A percentile compares a stretch with the other conserved stretches of the same genome.
Evolutionary conservation across 371 early-diverging fungal species (phyloP).

Genomic region (Syncephalastrum sp.): DNA sequence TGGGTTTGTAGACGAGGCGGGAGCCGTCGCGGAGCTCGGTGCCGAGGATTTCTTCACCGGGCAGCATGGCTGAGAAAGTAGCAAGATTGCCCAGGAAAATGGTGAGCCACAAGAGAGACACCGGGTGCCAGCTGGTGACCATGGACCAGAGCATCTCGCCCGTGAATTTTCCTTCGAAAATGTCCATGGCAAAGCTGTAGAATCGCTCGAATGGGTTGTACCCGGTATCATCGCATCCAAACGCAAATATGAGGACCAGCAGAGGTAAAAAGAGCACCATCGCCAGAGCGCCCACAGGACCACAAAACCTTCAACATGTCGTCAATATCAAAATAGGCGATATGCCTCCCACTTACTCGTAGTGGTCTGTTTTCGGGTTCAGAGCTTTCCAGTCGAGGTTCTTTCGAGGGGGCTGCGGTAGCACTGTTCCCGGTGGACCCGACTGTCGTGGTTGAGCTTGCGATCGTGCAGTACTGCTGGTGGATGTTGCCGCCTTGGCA

Average conservation of each 20-base stretch:
- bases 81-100: conserved; percentile 72
- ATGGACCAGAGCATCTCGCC: conserved; percentile 24
- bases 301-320: conserved; percentile 55
- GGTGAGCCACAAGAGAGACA: conserved; percentile 56
- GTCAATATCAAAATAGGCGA: background rate
- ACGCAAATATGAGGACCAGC: conserved; percentile 64
- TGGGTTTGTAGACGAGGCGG: conserved; percentile 70
- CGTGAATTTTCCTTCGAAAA: conserved; percentile 24
- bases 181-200: conserved; percentile 14
- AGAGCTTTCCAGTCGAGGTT: conserved; percentile 10
- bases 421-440: background rate
- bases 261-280: conserved; percentile 63
- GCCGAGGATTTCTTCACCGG: conserved; percentile 73
- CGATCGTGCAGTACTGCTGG: too few species aligned
- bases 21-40: conserved; percentile 69
- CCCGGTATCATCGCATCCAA: conserved; percentile 60
- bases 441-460: background rate
- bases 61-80: conserved; percentile 61
- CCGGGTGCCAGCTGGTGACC: conserved; percentile 30
- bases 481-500: too few species aligned
- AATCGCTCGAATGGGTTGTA: conserved; percentile 41
- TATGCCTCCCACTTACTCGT: conserved; percentile 47
- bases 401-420: too few species aligned
- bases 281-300: conserved; percentile 68
- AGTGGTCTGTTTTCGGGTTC: conserved; percentile 59